These are phyloP conservation scores for Syncephalastrum racemosum DNA, from an alignment of 371 early-diverging fungal genomes.

Conservation along the genomic window DNA sequence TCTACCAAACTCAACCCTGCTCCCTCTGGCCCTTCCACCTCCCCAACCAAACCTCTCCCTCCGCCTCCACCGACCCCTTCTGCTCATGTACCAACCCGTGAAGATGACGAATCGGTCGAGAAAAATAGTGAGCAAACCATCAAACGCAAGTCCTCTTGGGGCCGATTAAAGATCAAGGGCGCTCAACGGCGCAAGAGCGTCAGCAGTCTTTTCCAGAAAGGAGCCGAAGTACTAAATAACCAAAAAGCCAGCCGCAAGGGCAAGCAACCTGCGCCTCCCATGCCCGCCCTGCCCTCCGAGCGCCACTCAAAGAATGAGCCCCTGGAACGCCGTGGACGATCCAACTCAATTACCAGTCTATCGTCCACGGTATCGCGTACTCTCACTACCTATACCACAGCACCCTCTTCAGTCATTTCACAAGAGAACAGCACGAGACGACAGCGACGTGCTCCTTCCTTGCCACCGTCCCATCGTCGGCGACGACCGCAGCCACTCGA, in stretches of 20 bases:
- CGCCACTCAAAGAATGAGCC: too few relatives aligned
- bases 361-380: slow-evolving; percentile 14
- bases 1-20: slow-evolving; percentile 5
- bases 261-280: slow-evolving; percentile 3
- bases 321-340: slow-evolving; percentile 14
- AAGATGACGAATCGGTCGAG: not conserved
- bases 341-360: slow-evolving; percentile 35
- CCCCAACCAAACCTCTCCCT: too few relatives aligned
- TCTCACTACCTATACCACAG: slow-evolving; percentile 28
- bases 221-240: slow-evolving; percentile 10
- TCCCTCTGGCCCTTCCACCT: not conserved
- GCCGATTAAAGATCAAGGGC: slow-evolving; percentile 20
- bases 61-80: too few relatives aligned
- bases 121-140: slow-evolving; percentile 5
- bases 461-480: slow-evolving; percentile 8
- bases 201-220: slow-evolving; percentile 17
- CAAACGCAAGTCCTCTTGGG: slow-evolving; percentile 19
- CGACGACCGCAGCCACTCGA: slow-evolving; percentile 12
- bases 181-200: slow-evolving; percentile 10
- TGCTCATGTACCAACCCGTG: too few relatives aligned
- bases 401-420: slow-evolving; percentile 7
- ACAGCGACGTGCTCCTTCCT: slow-evolving; percentile 11
- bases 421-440: too few relatives aligned
- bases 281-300: slow-evolving; percentile 1
- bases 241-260: slow-evolving; percentile 4